Base-by-base conservation (phyloP, 2,329 filamentous ascomycete genomes). In the Aplosporella prunicola region DNA sequence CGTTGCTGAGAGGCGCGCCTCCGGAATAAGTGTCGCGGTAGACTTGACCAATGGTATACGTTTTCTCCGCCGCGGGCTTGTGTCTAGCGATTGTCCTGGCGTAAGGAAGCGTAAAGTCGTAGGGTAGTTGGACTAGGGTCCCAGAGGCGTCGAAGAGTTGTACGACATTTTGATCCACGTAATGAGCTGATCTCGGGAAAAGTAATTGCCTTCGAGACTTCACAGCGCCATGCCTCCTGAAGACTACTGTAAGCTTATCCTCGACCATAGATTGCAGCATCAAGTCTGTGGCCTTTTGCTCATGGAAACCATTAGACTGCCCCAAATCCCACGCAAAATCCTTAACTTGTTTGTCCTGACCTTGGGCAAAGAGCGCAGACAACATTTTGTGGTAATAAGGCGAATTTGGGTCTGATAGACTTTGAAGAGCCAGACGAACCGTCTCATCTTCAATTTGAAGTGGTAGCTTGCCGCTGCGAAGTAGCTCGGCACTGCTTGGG, bases 371-470 rank as follows among this genome's bases (percentile, higher is more conserved):
- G 15, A 95, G 66, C 1, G 82, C 81, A n/a, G 78, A 80, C 51
- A 95, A 74, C 64, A 93, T 86, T 56, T 93, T 89, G 43, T 83
- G 75, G 55, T 93, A 93, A 54, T 94, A 89, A 0, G 85, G 83
- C 4, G 88, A 94, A 44, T 74, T 80, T 0, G 84, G 79, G 52
- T 94, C 84, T 0, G 82, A 80, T 16, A 96, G 62, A 16, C 84
- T 82, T 40, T 82, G 81, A 32, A 96, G 72, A 3, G 85, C 84
- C 45, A 86, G 78, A 43, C 84, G 76, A 43, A 94, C 87, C 1
- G 83, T 86, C 57, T 95, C 89, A 51, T 89, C 88, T 58, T 95
- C 88, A 62, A 94, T 85, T 53, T 91, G 85, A 6, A 94, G 74
- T 0, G 91, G 91, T 5, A 98, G 71, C 51, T 87, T 87, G 14